Conservation (phyloP, 257 asterid species). For the Nicotiana otophora region DNA sequence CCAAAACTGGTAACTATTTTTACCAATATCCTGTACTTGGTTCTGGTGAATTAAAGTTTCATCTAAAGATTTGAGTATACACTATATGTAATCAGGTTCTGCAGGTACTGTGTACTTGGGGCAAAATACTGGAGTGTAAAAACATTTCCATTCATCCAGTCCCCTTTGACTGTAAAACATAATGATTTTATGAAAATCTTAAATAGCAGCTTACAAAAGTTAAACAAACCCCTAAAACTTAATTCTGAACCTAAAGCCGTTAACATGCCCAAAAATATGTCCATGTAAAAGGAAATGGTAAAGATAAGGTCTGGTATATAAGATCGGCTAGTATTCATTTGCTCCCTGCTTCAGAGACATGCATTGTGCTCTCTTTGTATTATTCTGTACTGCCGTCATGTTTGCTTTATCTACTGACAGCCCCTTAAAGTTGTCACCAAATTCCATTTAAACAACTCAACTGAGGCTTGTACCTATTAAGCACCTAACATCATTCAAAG, state of each 20-base stretch:
- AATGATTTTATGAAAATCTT: not conserved
- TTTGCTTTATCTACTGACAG: not conserved
- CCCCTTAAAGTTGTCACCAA: too few species aligned
- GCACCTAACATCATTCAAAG: too few species aligned
- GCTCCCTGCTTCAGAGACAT: not conserved
- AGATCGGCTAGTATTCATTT: not conserved
- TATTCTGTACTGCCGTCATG: not conserved
- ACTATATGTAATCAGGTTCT: not conserved
- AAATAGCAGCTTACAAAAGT: not conserved
- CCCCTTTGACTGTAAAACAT: not conserved
- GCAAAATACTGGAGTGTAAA: not conserved
- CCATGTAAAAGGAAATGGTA: conserved; percentile 1
- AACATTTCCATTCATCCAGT: not conserved
- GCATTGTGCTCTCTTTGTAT: not conserved
- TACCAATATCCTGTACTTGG: conserved; percentile 4
- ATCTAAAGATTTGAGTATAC: not conserved
- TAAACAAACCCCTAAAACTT: not conserved
- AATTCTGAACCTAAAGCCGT: not conserved
- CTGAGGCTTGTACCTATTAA: too few species aligned
- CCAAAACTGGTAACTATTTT: conserved; percentile 80
- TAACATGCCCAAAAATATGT: not conserved
- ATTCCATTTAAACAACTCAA: too few species aligned
- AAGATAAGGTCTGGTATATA: not conserved
- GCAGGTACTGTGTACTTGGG: not conserved
- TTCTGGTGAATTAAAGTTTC: not conserved